Base-by-base conservation (phyloP, 1,284 basidiomycete species). In the Marasmius sp. region DNA sequence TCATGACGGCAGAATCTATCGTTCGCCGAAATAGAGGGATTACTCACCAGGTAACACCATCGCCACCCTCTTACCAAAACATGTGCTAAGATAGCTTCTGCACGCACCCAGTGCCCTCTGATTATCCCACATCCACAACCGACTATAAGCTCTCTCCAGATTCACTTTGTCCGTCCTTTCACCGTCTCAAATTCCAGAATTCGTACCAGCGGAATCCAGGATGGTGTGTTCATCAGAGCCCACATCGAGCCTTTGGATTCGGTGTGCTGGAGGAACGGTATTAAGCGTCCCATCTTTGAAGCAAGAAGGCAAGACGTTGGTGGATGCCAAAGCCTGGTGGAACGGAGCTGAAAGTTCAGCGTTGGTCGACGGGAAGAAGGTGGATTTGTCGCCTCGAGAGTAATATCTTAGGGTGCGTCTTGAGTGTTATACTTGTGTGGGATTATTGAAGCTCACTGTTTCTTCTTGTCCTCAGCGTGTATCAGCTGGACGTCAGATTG, bases 1-100 rank as follows among this genome's bases (percentile, higher is more conserved):
- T 70, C 1, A 84, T 86, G 77, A 79, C 84, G 1, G 89, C 91
- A 0, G 69, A 74, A 7, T 72, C 77, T 16, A 80, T 94, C 16
- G 76, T 82, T 1, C 75, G 84, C 39, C 76, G 85, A 7, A 81
- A 89, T 69, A 80, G 87, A n/a, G 94, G 85, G 0, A 84, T 95
- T 49, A 81, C 81, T 11, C 91, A 94, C 68, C 91, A 93, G 73
- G 89, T 90, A 62, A 39, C 47, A 16, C n/a, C 36, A 4, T 58
- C 47, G 16, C 10, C 48, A 16, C 49, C 41, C 41, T 37, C 20
- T 45, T 14, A 66, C 14, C 68, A 57, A 34, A 22, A 20, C 11
- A 18, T 16, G 33, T 22, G 12, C 38, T 39, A 18, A 59, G 51
- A 36, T 60, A 50, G 59, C 36, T 59, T 11, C 45, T 68, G 6